Evolutionary conservation across 768 basidiomycete genomes (phyloP), one percentile per base, ranked within the genome.

Genomic region (Ramaria rubella): DNA sequence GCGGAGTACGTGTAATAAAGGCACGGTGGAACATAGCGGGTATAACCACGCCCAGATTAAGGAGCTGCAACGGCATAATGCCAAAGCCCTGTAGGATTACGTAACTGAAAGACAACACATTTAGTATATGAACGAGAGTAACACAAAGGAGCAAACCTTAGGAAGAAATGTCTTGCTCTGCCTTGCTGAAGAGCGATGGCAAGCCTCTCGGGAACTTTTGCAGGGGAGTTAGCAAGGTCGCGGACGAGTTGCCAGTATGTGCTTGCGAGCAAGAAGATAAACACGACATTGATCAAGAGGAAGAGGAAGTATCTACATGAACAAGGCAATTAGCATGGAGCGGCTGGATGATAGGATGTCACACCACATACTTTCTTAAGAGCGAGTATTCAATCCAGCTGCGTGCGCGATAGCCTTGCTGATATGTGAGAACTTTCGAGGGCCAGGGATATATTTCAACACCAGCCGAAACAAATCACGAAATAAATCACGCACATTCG

Each of bases 241-340:
- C 84, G 85, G 14, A 94, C 81, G 11, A 98, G 81, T 51, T 93
- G 86, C 83, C 87, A 90, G 69, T 94, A 94, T 0, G 94, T 94
- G 54, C 86, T 88, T 0, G 93, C 92, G 34, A 95, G 72, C 15
- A 95, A 80, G 75, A 95, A 97, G 59, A 95, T 93, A 70, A 94
- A 94, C 38, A 97, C 86, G 38, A 95, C 92, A 64, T 94, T 92
- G 72, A 92, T 74, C 49, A 96, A 79, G 2, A 97, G 78, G 75
- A 96, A 95, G 30, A 96, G 75, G 65, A 94, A 93, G 68, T 96
- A 97, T 79, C 93, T 96, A n/a, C n/a, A n/a, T n/a, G n/a, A n/a
- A n/a, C n/a, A n/a, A n/a, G n/a, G n/a, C n/a, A n/a, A n/a, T n/a
- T n/a, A n/a, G 65, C 29, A 30, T 46, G 12, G 21, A 43, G 21